Base-by-base conservation (phyloP, 2,329 filamentous ascomycete genomes). In the Colletotrichum cuscutae region DNA sequence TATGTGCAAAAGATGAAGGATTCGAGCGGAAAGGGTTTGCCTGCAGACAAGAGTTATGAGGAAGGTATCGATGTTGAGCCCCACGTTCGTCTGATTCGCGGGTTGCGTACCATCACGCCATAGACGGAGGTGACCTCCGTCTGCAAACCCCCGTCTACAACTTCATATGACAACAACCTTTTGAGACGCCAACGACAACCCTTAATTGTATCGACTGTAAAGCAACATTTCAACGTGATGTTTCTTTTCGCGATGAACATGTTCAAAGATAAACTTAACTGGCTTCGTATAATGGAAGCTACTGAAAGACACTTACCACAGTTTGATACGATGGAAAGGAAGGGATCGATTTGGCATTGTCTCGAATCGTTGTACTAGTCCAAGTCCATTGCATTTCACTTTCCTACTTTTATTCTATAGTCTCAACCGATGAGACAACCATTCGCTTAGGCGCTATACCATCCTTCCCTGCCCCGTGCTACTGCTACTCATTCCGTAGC, bases 211-310 rank as follows among this genome's bases (percentile, higher is more conserved):
- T 46, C 19, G 7, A 7, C 42, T 22, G 19, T 11, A 19, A 49
- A 4, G 5, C 6, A 19, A 7, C 0, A 7, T 42, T 8, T 8
- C 5, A 7, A 42, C 13, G 13, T 19, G 15, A 13, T 19, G 13
- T 19, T 42, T 42, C 5, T 7, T 42, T 3, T 42, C 37, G 37
- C 37, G 6, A 42, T 15, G 13, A 13, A 5, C 15, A 37, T 42
- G 37, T 19, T 13, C 37, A 42, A 19, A 7, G 37, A 19, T 5
- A 19, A 42, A 42, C 13, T 19, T 19, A 4, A 19, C 13, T 8
- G 2, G 37, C 37, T 1, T 42, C 32, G 1, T 19, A 8, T 1
- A 0, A 19, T 5, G 6, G 3, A 15, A 19, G 1, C 0, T 42
- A 19, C 37, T 19, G 6, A 19, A 6, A 42, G 37, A 3, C 35